Evolutionary conservation across 805 yeast species (phyloP).

Genomic region (Yarrowia sp.): DNA sequence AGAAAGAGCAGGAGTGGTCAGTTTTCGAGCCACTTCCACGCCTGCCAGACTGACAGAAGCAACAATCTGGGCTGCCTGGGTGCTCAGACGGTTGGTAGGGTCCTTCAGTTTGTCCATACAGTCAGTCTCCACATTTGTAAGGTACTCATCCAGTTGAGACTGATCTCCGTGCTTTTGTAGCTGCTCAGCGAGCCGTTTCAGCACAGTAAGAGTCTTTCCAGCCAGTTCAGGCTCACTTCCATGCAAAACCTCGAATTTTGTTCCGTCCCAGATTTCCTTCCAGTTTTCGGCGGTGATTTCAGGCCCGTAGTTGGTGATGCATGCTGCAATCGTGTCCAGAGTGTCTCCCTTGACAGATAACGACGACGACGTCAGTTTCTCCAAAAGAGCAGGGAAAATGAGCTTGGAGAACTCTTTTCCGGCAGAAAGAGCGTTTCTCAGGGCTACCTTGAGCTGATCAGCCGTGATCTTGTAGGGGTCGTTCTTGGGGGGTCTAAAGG

Average conservation of each 20-base stretch:
- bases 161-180: slow-evolving; percentile 49
- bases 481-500: slow-evolving; percentile 88
- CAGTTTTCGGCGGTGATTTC: slow-evolving; percentile 65
- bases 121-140: slow-evolving; percentile 50
- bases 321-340: slow-evolving; percentile 63
- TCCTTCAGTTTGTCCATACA: slow-evolving; percentile 60
- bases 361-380: slow-evolving; percentile 46
- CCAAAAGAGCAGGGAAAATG: slow-evolving; percentile 76
- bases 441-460: slow-evolving; percentile 66
- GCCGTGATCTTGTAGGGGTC: slow-evolving; percentile 86
- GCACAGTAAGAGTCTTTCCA: slow-evolving; percentile 54
- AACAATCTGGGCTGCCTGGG: slow-evolving; percentile 68
- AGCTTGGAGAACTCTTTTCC: slow-evolving; percentile 71
- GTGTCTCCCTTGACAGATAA: slow-evolving; percentile 66
- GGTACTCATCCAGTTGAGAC: slow-evolving; percentile 51
- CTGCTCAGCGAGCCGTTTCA: slow-evolving; percentile 55
- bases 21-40: slow-evolving; percentile 54
- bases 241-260: slow-evolving; percentile 88
- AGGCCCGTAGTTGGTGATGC: slow-evolving; percentile 61
- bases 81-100: slow-evolving; percentile 60
- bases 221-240: slow-evolving; percentile 61
- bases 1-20: slow-evolving; percentile 53
- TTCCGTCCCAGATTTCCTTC: slow-evolving; percentile 82
- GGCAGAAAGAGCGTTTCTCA: slow-evolving; percentile 69
- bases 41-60: slow-evolving; percentile 62